Base-by-base conservation (phyloP, 495 filamentous ascomycete genomes). In the Daldinia grandis region DNA sequence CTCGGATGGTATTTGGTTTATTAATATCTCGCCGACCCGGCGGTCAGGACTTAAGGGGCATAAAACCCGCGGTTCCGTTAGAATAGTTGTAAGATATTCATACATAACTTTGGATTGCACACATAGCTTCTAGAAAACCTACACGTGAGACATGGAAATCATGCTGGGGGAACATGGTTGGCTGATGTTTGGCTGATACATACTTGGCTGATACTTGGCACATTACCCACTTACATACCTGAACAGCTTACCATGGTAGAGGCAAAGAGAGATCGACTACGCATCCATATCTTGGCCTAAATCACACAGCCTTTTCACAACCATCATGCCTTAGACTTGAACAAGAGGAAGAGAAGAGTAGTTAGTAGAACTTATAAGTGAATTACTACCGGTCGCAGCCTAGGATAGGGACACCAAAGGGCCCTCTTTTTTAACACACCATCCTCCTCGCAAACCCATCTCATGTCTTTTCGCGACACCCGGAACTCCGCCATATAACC, bases 321-420 rank as follows among this genome's bases (percentile, higher is more conserved):
- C 3, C 9, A 53, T 6, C 2, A 8, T 27, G 3, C n/a, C 25
- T 28, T 30, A 8, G 49, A 30, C 49, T 30, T 24, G 25, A 8
- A 17, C 14, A 53, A 53, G 49, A 51, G 9, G 25, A 49, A 62
- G n/a, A 14, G 58, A n/a, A n/a, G n/a, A n/a, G n/a, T n/a, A n/a
- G n/a, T n/a, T 10, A 30, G 21, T 35, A 42, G 21, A 58, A 17
- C 24, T 5, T 12, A 21, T 38, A 58, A 21, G 15, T 58, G 53
- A 57, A 24, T 57, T 35, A 14, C 19, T 58, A 58, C 25, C 27
- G 2, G 24, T 28, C 49, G 49, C 27, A 53, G 49, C 56, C 56
- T 58, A 58, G 30, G 53, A 9, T 21, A 47, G 19, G 25, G 21
- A 21, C 12, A 24, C 31, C 53, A 37, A 37, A 37, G 53, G 9